Percentiles rank a stretch among this genome's conserved stretches.
Evolutionary conservation across 768 basidiomycete species (phyloP).

Genomic region (Lactifluus hygrophoroides): DNA sequence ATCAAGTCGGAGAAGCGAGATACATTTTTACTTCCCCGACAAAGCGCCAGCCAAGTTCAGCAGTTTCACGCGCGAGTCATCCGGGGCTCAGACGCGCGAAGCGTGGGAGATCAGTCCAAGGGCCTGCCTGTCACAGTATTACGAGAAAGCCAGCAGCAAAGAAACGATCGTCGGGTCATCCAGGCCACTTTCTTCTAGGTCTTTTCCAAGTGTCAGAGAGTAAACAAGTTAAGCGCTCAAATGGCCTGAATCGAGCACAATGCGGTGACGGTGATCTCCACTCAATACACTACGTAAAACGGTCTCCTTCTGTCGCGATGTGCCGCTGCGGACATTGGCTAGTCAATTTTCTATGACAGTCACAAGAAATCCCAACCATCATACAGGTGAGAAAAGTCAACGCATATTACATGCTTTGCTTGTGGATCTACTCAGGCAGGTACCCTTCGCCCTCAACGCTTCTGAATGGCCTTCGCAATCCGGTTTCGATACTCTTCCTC

Average conservation of each 20-base stretch:
- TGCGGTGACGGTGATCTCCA: too few relatives aligned
- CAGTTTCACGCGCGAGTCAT: slow-evolving; percentile 1
- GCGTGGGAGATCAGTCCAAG: too few relatives aligned
- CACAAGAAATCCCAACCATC: too few relatives aligned
- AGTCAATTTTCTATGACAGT: too few relatives aligned
- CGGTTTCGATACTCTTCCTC: slow-evolving; percentile 15
- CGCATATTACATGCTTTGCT: not conserved
- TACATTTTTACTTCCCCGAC: not conserved
- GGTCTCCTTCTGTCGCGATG: not conserved
- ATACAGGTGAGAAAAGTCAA: not conserved
- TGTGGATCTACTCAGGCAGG: not conserved
- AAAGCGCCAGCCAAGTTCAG: not conserved
- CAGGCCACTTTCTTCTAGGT: not conserved
- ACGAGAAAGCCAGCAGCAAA: not conserved
- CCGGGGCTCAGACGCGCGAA: too few relatives aligned
- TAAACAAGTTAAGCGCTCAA: not conserved
- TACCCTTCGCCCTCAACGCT: not conserved
- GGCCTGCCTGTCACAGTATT: not conserved
- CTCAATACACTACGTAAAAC: slow-evolving; percentile 3
- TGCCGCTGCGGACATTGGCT: too few relatives aligned
- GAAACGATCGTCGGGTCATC: not conserved
- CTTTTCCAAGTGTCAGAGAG: not conserved
- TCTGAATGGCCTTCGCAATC: slow-evolving; percentile 13
- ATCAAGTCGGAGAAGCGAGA: not conserved
- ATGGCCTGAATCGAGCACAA: not conserved